A percentile compares a stretch with the other conserved stretches of the same genome.
phyloP scores from a whole-genome alignment of 345 rosid species.

The Dimocarpus longan region DNA sequence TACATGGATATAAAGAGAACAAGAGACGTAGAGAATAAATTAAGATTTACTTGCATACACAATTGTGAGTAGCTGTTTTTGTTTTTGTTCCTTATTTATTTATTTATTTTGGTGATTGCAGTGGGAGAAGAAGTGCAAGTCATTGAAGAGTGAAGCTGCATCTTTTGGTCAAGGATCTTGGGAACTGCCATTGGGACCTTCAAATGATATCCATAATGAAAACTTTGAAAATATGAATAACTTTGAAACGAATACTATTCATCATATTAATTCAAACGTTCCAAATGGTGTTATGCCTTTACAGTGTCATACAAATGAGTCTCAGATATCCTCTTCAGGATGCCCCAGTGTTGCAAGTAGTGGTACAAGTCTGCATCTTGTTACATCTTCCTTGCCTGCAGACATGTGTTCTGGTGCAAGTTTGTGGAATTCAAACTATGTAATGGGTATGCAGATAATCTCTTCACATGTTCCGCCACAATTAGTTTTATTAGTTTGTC shows the following conservation, averaged over 20 bases:
- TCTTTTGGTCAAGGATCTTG: slow-evolving; percentile 38
- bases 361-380: slow-evolving; percentile 35
- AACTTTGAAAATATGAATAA: slow-evolving; percentile 47
- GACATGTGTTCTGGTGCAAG: slow-evolving; percentile 16
- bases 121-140: slow-evolving; percentile 73
- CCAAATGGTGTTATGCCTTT: slow-evolving; percentile 86
- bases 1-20: not conserved
- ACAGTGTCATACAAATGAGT: slow-evolving; percentile 76
- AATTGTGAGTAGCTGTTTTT: not conserved
- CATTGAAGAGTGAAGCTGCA: slow-evolving; percentile 46
- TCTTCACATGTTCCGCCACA: slow-evolving; percentile 12
- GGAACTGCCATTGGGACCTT: slow-evolving; percentile 40
- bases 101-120: slow-evolving; percentile 38
- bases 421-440: slow-evolving; percentile 33
- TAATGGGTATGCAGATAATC: slow-evolving; percentile 31
- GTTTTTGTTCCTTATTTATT: too few relatives aligned
- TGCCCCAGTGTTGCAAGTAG: slow-evolving; percentile 38
- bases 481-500: slow-evolving; percentile 13
- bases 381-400: slow-evolving; percentile 29
- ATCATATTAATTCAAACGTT: slow-evolving; percentile 39
- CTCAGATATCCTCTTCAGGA: slow-evolving; percentile 71
- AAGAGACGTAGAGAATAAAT: not conserved
- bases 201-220: slow-evolving; percentile 82
- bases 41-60: slow-evolving; percentile 12
- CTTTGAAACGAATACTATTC: slow-evolving; percentile 47